A percentile compares a stretch with the other conserved stretches of the same genome.
Conservation (phyloP, 257 asterid species). For the Forsythia suspensa region DNA sequence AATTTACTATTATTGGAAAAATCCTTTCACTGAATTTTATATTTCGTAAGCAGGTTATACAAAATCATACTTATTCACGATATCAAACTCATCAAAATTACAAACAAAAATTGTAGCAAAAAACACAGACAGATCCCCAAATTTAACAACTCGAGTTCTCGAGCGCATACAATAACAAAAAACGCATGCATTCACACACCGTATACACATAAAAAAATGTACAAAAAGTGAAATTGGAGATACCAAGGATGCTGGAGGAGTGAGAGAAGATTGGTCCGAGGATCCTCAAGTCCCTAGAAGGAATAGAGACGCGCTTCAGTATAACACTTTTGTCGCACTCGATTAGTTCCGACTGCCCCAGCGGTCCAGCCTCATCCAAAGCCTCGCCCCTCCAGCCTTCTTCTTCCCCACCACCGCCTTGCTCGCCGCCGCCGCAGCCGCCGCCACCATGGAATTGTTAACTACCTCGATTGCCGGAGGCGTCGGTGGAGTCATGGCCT, state of each 20-base stretch:
- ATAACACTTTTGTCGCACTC: conserved; percentile 86
- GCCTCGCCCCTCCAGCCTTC: conserved; percentile 70
- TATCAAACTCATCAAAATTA: neutral
- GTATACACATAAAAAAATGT: no score
- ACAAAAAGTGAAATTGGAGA: neutral
- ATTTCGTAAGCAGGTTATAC: neutral
- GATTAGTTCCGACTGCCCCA: conserved; percentile 77
- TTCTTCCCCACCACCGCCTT: conserved; percentile 59
- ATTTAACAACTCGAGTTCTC: neutral
- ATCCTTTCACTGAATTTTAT: neutral
- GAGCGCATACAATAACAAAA: no score
- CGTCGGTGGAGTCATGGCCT: conserved; percentile 30
- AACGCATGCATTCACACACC: no score
- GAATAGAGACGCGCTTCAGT: conserved; percentile 76
- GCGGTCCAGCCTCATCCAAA: conserved; percentile 97
- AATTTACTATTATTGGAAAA: neutral
- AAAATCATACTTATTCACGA: conserved; percentile 1
- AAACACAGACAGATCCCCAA: neutral
- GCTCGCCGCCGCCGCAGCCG: conserved; percentile 24
- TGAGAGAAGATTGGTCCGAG: conserved; percentile 97
- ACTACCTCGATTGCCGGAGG: conserved; percentile 35
- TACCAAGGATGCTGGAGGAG: conserved; percentile 94
- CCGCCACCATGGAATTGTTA: neutral
- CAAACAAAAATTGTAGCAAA: neutral
- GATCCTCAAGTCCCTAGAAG: conserved; percentile 91